phyloP scores from a whole-genome alignment of 2,329 filamentous ascomycete genomes.

The Talaromyces sp. region DNA sequence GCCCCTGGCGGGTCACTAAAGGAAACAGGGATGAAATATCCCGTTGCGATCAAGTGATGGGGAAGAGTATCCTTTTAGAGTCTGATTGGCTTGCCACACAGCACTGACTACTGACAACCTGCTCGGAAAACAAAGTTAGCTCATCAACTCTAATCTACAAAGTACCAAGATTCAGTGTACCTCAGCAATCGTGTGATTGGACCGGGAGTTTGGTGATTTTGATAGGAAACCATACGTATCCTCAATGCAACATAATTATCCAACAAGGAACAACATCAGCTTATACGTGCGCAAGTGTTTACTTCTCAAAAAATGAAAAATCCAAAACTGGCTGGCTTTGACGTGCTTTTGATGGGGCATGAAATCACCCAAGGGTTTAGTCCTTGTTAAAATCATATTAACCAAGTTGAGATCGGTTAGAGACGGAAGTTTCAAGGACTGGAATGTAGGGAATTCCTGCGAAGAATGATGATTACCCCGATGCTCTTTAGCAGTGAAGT shows the following conservation, averaged over 20 bases:
- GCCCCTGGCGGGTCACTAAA: slow-evolving; percentile 14
- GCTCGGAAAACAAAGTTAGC: background rate
- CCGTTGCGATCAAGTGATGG: slow-evolving; percentile 1
- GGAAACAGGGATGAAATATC: slow-evolving; percentile 18
- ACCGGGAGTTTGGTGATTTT: slow-evolving; percentile 1
- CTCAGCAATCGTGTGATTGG: slow-evolving; percentile 6
- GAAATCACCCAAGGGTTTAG: slow-evolving; percentile 12
- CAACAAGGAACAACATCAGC: background rate
- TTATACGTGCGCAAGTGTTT: background rate
- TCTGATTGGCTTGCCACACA: slow-evolving; percentile 6
- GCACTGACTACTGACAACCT: too few species aligned
- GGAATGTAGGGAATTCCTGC: slow-evolving; percentile 19
- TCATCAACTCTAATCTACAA: too few species aligned
- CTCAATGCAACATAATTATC: background rate
- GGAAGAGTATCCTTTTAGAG: background rate
- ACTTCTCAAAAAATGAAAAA: slow-evolving; percentile 1
- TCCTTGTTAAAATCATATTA: slow-evolving; percentile 1
- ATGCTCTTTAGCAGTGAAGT: background rate
- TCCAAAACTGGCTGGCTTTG: slow-evolving; percentile 9
- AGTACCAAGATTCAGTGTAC: too few species aligned
- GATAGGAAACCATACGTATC: background rate
- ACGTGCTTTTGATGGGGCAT: slow-evolving; percentile 24
- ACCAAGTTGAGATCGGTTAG: slow-evolving; percentile 13
- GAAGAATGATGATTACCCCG: slow-evolving; percentile 1
- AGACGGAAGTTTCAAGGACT: slow-evolving; percentile 17